These are phyloP conservation scores for Mycena galericulata DNA, from an alignment of 768 basidiomycete species.

Conservation along the genomic window DNA sequence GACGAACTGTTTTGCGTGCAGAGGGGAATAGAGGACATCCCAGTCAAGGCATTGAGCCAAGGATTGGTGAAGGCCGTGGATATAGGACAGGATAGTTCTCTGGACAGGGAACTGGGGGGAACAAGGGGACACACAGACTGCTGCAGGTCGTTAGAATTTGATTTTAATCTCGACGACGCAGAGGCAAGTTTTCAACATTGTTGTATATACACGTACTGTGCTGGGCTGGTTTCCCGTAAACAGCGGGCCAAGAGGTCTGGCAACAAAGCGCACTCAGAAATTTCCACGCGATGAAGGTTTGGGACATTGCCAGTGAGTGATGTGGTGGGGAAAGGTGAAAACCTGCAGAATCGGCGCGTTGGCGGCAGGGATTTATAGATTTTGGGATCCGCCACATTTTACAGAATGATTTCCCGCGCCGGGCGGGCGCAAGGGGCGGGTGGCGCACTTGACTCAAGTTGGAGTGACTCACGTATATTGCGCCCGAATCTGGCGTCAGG, in stretches of 20 bases:
- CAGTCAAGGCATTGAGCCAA: not conserved
- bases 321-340: not conserved
- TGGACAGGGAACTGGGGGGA: too few relatives aligned
- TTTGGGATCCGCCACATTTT: not conserved
- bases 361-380: not conserved
- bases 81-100: too few relatives aligned
- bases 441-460: not conserved
- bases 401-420: not conserved
- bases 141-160: not conserved
- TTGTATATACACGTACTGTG: not conserved
- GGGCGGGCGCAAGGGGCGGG: not conserved
- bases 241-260: not conserved
- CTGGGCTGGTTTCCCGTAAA: not conserved
- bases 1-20: not conserved
- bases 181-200: not conserved
- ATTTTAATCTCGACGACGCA: too few relatives aligned
- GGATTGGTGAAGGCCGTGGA: not conserved
- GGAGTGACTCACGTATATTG: not conserved
- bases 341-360: not conserved
- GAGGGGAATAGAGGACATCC: not conserved
- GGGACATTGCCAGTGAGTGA: not conserved
- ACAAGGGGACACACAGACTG: too few relatives aligned
- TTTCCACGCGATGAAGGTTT: not conserved
- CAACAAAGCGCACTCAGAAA: too few relatives aligned
- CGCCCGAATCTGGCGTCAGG: not conserved